Base-by-base conservation (phyloP, 2,329 filamentous ascomycete species). In the Pseudocercospora pini-densiflorae region DNA sequence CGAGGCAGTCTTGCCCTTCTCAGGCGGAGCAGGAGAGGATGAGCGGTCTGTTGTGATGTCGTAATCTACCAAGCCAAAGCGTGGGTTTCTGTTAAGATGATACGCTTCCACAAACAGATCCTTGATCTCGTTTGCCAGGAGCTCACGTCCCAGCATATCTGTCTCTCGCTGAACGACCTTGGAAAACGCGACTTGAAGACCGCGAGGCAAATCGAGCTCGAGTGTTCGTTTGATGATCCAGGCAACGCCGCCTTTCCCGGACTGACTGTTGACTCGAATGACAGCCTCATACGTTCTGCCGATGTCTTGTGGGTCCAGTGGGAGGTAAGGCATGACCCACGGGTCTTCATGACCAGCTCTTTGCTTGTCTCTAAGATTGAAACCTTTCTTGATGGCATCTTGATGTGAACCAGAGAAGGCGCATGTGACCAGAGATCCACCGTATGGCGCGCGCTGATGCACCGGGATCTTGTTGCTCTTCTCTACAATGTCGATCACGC, bases 271-370 rank as follows among this genome's bases (percentile, higher is more conserved):
- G 86, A 98, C 94, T 67, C 94, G 92, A 77, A 98, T 98, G 77
- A 98, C 91, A 66, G 94, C 94, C 81, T 98, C 94, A 86, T 98
- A 98, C n/a, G 90, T 97, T 65, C 94, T 89, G 59, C 94, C 94
- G 70, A 98, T 97, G 76, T 98, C 94, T 76, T 91, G 86, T 5
- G 94, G 94, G 76, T 98, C 94, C 74, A 98, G 87, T 12, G 94
- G 94, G 58, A 98, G 89, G 77, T 98, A 98, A 0, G 94, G 94
- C 45, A 97, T 86, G 73, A 92, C 83, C 94, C 94, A 98, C 47
- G 81, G 83, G 75, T 89, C 88, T 64, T 94, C 88, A 76, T 86
- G 82, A 5, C 80, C 82, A 54, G 85, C 83, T 62, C 84, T 86
- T 0, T 85, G 80, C 53, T 84, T 80, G 77, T 93, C 86, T 66